Conservation (phyloP, 2,329 filamentous ascomycete species). For the Thermoascus crustaceus region DNA sequence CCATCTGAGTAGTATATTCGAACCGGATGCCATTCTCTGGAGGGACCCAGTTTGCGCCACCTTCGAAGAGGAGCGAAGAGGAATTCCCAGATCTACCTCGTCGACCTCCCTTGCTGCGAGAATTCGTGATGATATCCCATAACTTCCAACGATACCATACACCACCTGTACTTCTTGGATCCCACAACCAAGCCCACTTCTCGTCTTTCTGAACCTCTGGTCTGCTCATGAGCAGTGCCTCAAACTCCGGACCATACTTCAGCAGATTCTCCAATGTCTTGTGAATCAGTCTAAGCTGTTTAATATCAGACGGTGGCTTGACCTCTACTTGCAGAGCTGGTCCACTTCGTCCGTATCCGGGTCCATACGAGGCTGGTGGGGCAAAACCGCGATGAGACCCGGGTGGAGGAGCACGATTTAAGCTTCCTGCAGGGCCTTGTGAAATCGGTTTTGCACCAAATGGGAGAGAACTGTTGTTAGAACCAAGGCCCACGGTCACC, state of each 20-base stretch:
- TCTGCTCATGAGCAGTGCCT: conserved; percentile 82
- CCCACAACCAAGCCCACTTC: conserved; percentile 91
- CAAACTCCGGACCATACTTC: conserved; percentile 75
- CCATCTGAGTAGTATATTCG: conserved; percentile 68
- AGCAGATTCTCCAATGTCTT: conserved; percentile 75
- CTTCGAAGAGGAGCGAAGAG: conserved; percentile 59
- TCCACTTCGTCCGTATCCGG: conserved; percentile 38
- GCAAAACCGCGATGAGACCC: conserved; percentile 57
- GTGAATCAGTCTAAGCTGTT: conserved; percentile 75
- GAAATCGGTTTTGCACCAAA: conserved; percentile 68
- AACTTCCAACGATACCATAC: conserved; percentile 90
- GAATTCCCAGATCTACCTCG: conserved; percentile 46
- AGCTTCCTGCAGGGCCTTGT: conserved; percentile 38
- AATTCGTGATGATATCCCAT: conserved; percentile 74
- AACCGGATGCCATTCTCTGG: conserved; percentile 67
- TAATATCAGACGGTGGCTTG: conserved; percentile 66
- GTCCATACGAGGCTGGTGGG: conserved; percentile 63
- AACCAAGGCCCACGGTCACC: conserved; percentile 34
- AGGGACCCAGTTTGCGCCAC: conserved; percentile 66
- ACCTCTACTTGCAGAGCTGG: conserved; percentile 61
- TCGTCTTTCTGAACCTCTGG: conserved; percentile 77
- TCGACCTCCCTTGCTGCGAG: conserved; percentile 30
- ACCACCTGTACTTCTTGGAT: conserved; percentile 67
- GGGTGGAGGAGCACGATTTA: conserved; percentile 42
- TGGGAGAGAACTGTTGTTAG: conserved; percentile 52